These are phyloP conservation scores for Tilletia indica DNA, from an alignment of 1,284 basidiomycete genomes.

Conservation along the genomic window DNA sequence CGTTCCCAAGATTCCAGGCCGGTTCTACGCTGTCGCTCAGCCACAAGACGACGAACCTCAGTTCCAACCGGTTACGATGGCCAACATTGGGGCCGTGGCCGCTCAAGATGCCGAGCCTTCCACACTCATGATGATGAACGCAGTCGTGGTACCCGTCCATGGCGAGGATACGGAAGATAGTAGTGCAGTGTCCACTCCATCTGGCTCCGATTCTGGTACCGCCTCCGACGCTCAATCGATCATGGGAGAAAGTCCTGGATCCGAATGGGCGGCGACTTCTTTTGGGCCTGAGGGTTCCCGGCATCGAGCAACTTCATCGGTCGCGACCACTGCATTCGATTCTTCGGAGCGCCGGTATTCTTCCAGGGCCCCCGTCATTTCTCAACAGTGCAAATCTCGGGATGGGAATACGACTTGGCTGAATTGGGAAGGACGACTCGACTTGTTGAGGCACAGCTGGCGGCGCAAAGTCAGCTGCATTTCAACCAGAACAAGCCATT, in stretches of 20 bases:
- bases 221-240: background rate
- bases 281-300: background rate
- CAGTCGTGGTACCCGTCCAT: background rate
- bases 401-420: too few species aligned
- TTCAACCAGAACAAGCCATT: conserved; percentile 12
- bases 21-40: background rate
- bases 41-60: background rate
- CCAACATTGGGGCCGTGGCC: background rate
- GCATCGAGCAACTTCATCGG: background rate
- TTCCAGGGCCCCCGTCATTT: too few species aligned
- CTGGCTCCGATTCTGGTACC: background rate
- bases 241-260: background rate
- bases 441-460: background rate
- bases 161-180: background rate
- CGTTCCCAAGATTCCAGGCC: conserved; percentile 12
- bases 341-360: background rate
- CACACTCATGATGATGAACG: background rate
- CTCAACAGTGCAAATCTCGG: too few species aligned
- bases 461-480: too few species aligned
- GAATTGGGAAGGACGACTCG: too few species aligned
- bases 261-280: background rate
- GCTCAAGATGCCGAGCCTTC: background rate
- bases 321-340: background rate
- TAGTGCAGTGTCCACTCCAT: background rate
- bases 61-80: background rate